Evolutionary conservation across 2,329 filamentous ascomycete species (phyloP).

Genomic region (Xylaria sp.): DNA sequence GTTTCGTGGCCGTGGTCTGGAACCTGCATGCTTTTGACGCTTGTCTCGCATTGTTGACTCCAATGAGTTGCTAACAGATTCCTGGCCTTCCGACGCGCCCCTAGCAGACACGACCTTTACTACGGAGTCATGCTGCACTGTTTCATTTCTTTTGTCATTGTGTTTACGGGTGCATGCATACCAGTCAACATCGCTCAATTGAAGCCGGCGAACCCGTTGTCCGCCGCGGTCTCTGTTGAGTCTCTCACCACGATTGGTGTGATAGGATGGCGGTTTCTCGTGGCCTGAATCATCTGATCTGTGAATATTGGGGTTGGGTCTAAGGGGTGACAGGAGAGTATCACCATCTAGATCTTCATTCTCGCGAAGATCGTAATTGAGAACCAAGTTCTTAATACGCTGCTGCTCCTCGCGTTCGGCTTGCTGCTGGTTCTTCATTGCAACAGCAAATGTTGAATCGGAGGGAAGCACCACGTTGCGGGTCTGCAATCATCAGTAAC

Average conservation of each 20-base stretch:
- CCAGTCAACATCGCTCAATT: conserved; percentile 98
- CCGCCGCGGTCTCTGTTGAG: conserved; percentile 72
- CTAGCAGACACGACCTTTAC: conserved; percentile 31
- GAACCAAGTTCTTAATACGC: conserved; percentile 95
- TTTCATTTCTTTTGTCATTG: conserved; percentile 27
- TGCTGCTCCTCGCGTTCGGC: conserved; percentile 96
- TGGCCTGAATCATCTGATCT: conserved; percentile 56
- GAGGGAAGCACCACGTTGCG: conserved; percentile 89
- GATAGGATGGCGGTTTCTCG: conserved; percentile 62
- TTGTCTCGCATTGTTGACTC: conserved; percentile 43
- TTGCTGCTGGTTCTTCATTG: conserved; percentile 95
- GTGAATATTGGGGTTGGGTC: conserved; percentile 64
- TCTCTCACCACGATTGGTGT: conserved; percentile 67
- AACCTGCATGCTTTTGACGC: conserved; percentile 41
- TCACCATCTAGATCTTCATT: conserved; percentile 84
- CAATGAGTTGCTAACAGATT: conserved; percentile 38
- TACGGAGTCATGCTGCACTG: conserved; percentile 29
- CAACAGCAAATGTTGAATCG: conserved; percentile 93
- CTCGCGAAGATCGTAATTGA: conserved; percentile 95
- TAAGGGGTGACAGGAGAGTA: conserved; percentile 57
- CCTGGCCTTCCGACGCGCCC: conserved; percentile 29
- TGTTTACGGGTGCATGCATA: conserved; percentile 61
- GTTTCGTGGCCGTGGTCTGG: conserved; percentile 26
- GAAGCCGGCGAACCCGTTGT: conserved; percentile 88
- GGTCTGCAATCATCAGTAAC: conserved; percentile 67